Evolutionary conservation across 345 rosid genomes (phyloP).

Genomic region (Aurinia saxatilis): DNA sequence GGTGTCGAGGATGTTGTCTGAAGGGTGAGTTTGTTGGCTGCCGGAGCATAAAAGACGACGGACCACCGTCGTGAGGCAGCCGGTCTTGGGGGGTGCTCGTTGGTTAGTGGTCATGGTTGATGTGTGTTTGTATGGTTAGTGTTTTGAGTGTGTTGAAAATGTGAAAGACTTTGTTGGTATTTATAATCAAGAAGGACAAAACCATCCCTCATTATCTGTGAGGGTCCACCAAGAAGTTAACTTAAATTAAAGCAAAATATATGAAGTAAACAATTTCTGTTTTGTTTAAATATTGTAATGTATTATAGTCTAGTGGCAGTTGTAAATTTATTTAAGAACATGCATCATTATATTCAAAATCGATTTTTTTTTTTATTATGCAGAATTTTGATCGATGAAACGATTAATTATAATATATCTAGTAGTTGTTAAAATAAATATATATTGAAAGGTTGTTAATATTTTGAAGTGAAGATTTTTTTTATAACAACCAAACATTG

Average conservation of each 20-base stretch:
- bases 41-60: constrained; percentile 61
- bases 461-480: too few species aligned
- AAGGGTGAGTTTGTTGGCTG: constrained; percentile 67
- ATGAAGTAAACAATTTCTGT: not conserved
- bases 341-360: too few species aligned
- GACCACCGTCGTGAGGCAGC: constrained; percentile 54
- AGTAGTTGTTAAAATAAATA: too few species aligned
- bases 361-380: too few species aligned
- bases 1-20: constrained; percentile 31
- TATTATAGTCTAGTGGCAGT: too few species aligned
- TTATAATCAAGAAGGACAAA: not conserved
- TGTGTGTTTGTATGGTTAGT: not conserved
- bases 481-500: too few species aligned
- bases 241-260: not conserved
- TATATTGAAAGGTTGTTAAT: too few species aligned
- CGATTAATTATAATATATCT: too few species aligned
- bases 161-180: not conserved
- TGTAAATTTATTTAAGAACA: too few species aligned
- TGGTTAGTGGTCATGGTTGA: constrained; percentile 28
- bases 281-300: not conserved
- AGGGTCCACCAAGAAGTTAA: constrained; percentile 1
- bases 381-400: too few species aligned
- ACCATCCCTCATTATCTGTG: not conserved
- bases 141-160: constrained; percentile 1
- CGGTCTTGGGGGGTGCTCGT: constrained; percentile 33